Evolutionary conservation across 1,284 basidiomycete genomes (phyloP).

Genomic region (Blastosporella zonata): DNA sequence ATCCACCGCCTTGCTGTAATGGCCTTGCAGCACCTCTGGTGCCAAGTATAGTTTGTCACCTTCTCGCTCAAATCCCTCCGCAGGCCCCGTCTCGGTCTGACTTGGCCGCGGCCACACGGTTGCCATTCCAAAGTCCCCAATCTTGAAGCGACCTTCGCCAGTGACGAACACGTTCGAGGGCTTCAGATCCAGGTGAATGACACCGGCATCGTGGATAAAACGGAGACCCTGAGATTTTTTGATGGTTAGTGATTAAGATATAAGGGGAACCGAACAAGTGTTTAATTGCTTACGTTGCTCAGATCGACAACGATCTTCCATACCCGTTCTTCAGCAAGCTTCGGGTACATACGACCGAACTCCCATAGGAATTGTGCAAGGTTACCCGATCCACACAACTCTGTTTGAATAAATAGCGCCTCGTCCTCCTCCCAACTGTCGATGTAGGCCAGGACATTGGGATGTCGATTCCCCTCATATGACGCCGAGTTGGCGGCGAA

Average conservation of each 20-base stretch:
- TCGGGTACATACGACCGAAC: slow-evolving; percentile 82
- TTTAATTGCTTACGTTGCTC: slow-evolving; percentile 65
- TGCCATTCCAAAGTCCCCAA: slow-evolving; percentile 99
- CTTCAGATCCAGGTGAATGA: slow-evolving; percentile 97
- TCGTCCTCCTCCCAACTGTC: slow-evolving; percentile 98
- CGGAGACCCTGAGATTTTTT: slow-evolving; percentile 66
- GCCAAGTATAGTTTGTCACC: slow-evolving; percentile 98
- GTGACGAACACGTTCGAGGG: slow-evolving; percentile 97
- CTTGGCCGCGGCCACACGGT: slow-evolving; percentile 73
- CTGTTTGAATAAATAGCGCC: slow-evolving; percentile 89
- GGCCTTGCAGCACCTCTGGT: slow-evolving; percentile 92
- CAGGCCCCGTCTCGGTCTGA: slow-evolving; percentile 28
- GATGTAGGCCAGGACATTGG: slow-evolving; percentile 86
- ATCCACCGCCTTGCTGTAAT: slow-evolving; percentile 92
- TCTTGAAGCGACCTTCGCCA: slow-evolving; percentile 87
- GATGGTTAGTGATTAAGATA: slow-evolving; percentile 20
- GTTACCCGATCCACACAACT: slow-evolving; percentile 92
- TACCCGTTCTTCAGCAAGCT: slow-evolving; percentile 88
- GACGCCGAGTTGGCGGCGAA: slow-evolving; percentile 27
- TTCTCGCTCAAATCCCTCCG: slow-evolving; percentile 83
- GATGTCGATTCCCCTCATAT: slow-evolving; percentile 43
- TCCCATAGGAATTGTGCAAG: slow-evolving; percentile 91
- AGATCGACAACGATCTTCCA: slow-evolving; percentile 98
- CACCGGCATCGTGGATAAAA: slow-evolving; percentile 86
- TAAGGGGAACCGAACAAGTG: slow-evolving; percentile 27